Percentiles rank a stretch among this genome's conserved stretches.
These are phyloP conservation scores for Karstenula rhodostoma DNA, from an alignment of 2,329 filamentous ascomycete genomes.

Conservation along the genomic window DNA sequence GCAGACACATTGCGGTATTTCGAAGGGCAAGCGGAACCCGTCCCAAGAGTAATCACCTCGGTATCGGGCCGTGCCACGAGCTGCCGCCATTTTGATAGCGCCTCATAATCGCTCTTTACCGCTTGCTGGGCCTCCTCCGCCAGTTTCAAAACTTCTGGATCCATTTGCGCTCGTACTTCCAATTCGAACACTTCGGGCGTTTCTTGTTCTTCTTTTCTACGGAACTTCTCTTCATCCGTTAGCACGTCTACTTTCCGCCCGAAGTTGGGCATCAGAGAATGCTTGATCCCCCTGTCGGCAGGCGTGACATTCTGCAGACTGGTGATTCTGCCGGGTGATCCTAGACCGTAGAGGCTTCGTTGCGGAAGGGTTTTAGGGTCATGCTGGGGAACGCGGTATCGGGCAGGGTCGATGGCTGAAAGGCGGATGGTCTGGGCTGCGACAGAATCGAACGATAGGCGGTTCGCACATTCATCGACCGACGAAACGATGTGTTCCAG, in stretches of 20 bases:
- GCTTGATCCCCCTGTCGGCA: constrained; percentile 53
- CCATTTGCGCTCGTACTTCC: constrained; percentile 53
- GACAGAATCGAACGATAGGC: constrained; percentile 72
- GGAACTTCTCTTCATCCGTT: constrained; percentile 41
- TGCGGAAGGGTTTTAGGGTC: constrained; percentile 63
- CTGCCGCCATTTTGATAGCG: constrained; percentile 65
- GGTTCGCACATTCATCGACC: constrained; percentile 76
- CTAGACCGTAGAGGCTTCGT: constrained; percentile 23
- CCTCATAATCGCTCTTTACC: constrained; percentile 48
- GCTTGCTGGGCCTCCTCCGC: constrained; percentile 56
- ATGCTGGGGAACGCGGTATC: constrained; percentile 75
- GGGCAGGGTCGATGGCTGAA: constrained; percentile 73
- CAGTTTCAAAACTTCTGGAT: constrained; percentile 60
- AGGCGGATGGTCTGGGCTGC: constrained; percentile 74
- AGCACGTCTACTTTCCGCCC: constrained; percentile 34
- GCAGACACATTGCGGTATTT: constrained; percentile 96
- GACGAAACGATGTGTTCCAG: constrained; percentile 82
- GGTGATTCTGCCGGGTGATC: constrained; percentile 14
- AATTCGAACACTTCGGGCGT: constrained; percentile 53
- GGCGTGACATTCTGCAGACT: constrained; percentile 31
- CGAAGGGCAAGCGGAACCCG: constrained; percentile 87
- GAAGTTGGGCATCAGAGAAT: constrained; percentile 58
- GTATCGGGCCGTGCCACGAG: constrained; percentile 77
- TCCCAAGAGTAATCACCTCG: constrained; percentile 87
- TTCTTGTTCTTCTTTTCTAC: constrained; percentile 32